A percentile compares a stretch with the other conserved stretches of the same genome.
phyloP scores from a whole-genome alignment of 768 basidiomycete genomes.

The Phanerodontia chrysosporium region DNA sequence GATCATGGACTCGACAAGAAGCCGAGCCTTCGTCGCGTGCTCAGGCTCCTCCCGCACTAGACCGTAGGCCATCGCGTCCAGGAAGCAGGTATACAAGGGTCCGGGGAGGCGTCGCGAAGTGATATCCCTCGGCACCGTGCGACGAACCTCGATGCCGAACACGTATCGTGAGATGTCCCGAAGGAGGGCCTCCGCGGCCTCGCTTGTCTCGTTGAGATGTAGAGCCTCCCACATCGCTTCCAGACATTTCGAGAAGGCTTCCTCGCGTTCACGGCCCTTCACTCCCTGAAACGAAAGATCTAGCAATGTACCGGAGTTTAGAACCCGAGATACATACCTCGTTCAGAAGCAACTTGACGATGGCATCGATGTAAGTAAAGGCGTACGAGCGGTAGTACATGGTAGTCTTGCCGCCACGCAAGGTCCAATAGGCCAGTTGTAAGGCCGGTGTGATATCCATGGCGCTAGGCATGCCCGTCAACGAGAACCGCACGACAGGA shows the following conservation, averaged over 20 bases:
- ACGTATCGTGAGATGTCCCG: constrained; percentile 64
- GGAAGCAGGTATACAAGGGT: constrained; percentile 57
- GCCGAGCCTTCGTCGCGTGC: constrained; percentile 56
- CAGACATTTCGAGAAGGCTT: constrained; percentile 63
- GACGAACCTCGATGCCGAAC: constrained; percentile 71
- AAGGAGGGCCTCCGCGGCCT: constrained; percentile 66
- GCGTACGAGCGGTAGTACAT: constrained; percentile 51
- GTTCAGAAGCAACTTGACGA: constrained; percentile 64
- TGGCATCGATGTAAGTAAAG: constrained; percentile 67
- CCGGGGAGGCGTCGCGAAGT: constrained; percentile 50
- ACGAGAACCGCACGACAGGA: constrained; percentile 68
- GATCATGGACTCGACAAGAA: constrained; percentile 59
- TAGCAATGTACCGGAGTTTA: neutral
- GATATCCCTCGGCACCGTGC: constrained; percentile 49
- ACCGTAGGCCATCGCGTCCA: constrained; percentile 79
- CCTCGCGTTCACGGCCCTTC: constrained; percentile 67
- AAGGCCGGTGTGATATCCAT: constrained; percentile 68
- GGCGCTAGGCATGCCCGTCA: constrained; percentile 58
- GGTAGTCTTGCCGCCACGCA: constrained; percentile 34
- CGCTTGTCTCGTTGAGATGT: constrained; percentile 62
- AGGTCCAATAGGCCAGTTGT: constrained; percentile 56
- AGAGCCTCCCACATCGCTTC: constrained; percentile 79
- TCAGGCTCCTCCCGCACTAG: constrained; percentile 62
- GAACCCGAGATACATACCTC: constrained; percentile 46
- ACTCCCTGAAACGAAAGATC: constrained; percentile 48